phyloP scores from a whole-genome alignment of 169 alveolate species.

The Plasmodium fragile region DNA sequence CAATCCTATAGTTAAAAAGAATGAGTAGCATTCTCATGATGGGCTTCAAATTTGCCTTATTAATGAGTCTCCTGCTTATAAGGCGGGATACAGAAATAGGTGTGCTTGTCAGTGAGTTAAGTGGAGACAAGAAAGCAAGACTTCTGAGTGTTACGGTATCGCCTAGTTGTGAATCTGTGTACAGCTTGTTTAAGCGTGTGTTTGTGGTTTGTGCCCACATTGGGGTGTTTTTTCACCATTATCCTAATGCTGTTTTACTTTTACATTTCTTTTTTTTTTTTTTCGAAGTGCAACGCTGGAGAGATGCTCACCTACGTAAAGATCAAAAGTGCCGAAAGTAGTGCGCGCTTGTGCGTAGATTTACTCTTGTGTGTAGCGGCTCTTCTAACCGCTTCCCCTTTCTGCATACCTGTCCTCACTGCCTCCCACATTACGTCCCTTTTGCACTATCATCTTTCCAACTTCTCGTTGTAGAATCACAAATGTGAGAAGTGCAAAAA shows the following conservation, averaged over 20 bases:
- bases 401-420: not conserved
- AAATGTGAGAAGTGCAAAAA: slow-evolving; percentile 58
- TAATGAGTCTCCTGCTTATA: slow-evolving; percentile 9
- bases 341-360: not conserved
- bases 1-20: not conserved
- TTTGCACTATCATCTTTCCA: not conserved
- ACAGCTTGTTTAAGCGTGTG: not conserved
- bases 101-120: not conserved
- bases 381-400: not conserved
- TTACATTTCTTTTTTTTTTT: slow-evolving; percentile 21
- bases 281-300: slow-evolving; percentile 60
- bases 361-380: not conserved
- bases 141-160: slow-evolving; percentile 23
- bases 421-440: not conserved
- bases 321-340: slow-evolving; percentile 11
- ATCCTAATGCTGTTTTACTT: not conserved
- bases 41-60: slow-evolving; percentile 1
- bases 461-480: slow-evolving; percentile 16
- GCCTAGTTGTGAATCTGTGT: not conserved
- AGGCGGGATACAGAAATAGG: slow-evolving; percentile 2
- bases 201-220: not conserved
- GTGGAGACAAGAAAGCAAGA: slow-evolving; percentile 7
- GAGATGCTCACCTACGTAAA: slow-evolving; percentile 57
- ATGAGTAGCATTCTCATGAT: not conserved
- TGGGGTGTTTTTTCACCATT: not conserved